Conservation (phyloP, 306 rosid genomes). For the Sicyos edulis region DNA sequence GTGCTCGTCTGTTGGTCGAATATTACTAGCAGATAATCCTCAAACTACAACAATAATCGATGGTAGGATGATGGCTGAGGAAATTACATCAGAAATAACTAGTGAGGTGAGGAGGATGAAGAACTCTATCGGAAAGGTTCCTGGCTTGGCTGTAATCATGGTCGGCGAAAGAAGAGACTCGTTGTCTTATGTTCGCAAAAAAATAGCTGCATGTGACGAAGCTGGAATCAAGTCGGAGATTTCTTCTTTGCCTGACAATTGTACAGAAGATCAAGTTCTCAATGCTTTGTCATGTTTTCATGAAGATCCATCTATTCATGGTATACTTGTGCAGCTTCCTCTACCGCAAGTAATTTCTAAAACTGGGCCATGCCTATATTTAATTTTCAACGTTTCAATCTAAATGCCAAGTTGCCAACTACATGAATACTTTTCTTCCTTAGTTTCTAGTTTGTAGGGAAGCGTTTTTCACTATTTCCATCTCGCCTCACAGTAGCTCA, state of each 20-base stretch:
- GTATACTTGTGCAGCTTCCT: conserved; percentile 97
- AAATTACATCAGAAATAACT: conserved; percentile 58
- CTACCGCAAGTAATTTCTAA: conserved; percentile 75
- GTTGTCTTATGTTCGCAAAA: conserved; percentile 67
- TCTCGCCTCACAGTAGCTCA: background rate
- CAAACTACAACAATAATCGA: conserved; percentile 48
- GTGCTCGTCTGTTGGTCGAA: conserved; percentile 10
- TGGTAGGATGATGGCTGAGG: conserved; percentile 58
- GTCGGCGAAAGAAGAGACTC: conserved; percentile 88
- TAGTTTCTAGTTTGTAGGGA: background rate
- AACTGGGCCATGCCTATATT: conserved; percentile 29
- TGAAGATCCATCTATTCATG: conserved; percentile 75
- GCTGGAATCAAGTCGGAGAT: conserved; percentile 64
- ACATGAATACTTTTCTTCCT: background rate
- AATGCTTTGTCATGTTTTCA: conserved; percentile 49
- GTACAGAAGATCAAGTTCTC: conserved; percentile 55
- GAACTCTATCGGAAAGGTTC: conserved; percentile 53
- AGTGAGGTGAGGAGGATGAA: conserved; percentile 73
- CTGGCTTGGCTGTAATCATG: conserved; percentile 81
- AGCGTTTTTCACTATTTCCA: background rate
- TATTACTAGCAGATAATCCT: conserved; percentile 39
- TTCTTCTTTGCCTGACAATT: conserved; percentile 49
- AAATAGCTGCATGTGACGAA: conserved; percentile 76
- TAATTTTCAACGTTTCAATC: conserved; percentile 12
- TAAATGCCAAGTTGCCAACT: background rate